Evolutionary conservation across 2,329 filamentous ascomycete genomes (phyloP).

Genomic region (Fusarium sp.): DNA sequence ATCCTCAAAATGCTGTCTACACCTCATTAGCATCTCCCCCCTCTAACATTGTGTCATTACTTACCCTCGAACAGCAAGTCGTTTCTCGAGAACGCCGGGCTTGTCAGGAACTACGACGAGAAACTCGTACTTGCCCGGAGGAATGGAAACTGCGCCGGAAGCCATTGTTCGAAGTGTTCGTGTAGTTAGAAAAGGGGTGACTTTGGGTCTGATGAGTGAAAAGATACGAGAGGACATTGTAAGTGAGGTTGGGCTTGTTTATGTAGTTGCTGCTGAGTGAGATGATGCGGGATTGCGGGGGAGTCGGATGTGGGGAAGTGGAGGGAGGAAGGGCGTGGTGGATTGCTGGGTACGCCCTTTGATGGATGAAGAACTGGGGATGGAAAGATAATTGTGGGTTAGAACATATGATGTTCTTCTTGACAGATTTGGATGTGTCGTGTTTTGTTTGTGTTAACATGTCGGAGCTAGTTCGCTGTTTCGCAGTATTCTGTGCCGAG

Average conservation of each 20-base stretch:
- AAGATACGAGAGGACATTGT: slow-evolving; percentile 34
- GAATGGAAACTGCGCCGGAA: slow-evolving; percentile 39
- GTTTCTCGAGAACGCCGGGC: slow-evolving; percentile 68
- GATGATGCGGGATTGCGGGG: slow-evolving; percentile 23
- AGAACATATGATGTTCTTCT: too few species aligned
- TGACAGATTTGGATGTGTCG: fast-evolving
- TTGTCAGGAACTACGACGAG: slow-evolving; percentile 77
- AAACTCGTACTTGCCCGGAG: slow-evolving; percentile 67
- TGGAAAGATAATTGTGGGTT: neutral
- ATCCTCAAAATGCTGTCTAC: slow-evolving; percentile 65
- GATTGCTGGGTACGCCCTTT: slow-evolving; percentile 24
- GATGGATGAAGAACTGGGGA: neutral
- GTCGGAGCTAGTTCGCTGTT: neutral
- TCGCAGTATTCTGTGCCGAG: neutral
- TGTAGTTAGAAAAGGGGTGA: neutral
- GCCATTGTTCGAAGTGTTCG: slow-evolving; percentile 51
- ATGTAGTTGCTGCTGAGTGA: slow-evolving; percentile 10
- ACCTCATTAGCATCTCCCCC: slow-evolving; percentile 19
- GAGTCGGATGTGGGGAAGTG: slow-evolving; percentile 25
- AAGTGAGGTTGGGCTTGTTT: slow-evolving; percentile 1
- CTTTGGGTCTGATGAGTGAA: slow-evolving; percentile 17
- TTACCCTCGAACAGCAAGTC: slow-evolving; percentile 70
- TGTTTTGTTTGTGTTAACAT: too few species aligned
- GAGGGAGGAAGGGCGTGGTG: slow-evolving; percentile 21
- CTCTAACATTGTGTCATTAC: slow-evolving; percentile 34